phyloP scores from a whole-genome alignment of 2,329 filamentous ascomycete genomes.

The Sarocladium kiliense region DNA sequence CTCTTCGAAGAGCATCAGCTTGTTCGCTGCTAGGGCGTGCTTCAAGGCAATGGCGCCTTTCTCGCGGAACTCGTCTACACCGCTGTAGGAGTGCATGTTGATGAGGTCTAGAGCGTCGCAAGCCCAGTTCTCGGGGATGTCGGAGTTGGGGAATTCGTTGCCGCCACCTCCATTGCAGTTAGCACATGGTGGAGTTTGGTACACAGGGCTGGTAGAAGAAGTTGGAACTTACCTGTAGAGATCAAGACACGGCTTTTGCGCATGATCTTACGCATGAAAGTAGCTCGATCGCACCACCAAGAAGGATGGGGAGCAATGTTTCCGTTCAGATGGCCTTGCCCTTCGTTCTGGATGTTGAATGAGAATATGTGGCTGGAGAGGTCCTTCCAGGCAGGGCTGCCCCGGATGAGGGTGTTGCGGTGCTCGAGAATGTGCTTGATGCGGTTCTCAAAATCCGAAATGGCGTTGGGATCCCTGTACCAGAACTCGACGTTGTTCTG shows the following conservation, averaged over 20 bases:
- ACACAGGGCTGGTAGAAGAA: too few species aligned
- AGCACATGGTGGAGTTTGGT: too few species aligned
- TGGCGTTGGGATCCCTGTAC: slow-evolving; percentile 1
- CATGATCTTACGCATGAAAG: slow-evolving; percentile 9
- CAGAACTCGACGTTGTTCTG: slow-evolving; percentile 8
- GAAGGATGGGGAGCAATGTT: slow-evolving; percentile 6
- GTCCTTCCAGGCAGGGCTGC: slow-evolving; percentile 8
- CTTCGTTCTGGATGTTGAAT: slow-evolving; percentile 11
- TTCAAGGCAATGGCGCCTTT: slow-evolving; percentile 4
- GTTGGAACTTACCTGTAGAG: slow-evolving; percentile 1
- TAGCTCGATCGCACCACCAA: slow-evolving; percentile 9
- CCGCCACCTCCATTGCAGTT: slow-evolving; percentile 6
- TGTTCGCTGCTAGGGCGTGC: slow-evolving; percentile 4
- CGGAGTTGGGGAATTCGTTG: slow-evolving; percentile 9
- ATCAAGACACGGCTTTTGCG: slow-evolving; percentile 1
- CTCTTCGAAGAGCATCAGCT: slow-evolving; percentile 8
- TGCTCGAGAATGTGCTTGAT: slow-evolving; percentile 8
- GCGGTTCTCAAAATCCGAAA: slow-evolving; percentile 10
- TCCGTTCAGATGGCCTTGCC: slow-evolving; percentile 8
- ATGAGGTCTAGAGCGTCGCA: slow-evolving; percentile 4
- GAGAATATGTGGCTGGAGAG: slow-evolving; percentile 8
- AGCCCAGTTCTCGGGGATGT: slow-evolving; percentile 8
- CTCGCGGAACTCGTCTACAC: slow-evolving; percentile 5
- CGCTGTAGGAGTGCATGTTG: slow-evolving; percentile 9
- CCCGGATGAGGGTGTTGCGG: neutral